phyloP scores from a whole-genome alignment of 1,139 yeast species.

The Saccharomyces pastorianus region DNA sequence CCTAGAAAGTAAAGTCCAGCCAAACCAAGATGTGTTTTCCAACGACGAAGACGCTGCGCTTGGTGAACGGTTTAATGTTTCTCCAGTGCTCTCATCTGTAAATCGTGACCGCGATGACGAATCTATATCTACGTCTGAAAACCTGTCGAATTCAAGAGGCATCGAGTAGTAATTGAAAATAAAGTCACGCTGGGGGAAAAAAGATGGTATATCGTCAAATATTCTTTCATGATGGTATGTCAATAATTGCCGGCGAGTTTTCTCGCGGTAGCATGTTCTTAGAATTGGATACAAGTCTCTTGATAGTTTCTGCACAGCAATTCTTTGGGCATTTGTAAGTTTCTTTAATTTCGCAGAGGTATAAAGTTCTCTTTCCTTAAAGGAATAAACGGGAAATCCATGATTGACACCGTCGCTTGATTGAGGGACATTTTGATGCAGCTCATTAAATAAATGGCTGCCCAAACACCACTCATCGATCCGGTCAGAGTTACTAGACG shows the following conservation, averaged over 20 bases:
- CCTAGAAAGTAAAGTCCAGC: conserved; percentile 19
- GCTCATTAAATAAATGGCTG: background rate
- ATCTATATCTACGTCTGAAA: conserved; percentile 6
- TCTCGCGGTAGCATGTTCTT: conserved; percentile 8
- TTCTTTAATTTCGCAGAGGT: background rate
- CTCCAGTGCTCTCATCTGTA: conserved; percentile 1
- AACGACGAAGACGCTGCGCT: background rate
- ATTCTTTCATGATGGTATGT: conserved; percentile 6
- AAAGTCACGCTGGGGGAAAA: conserved; percentile 13
- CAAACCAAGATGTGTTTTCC: conserved; percentile 12
- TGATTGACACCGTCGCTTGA: background rate
- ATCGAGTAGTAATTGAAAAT: conserved; percentile 10
- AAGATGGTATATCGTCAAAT: conserved; percentile 16
- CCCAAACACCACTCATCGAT: conserved; percentile 7
- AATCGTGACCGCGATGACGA: conserved; percentile 5
- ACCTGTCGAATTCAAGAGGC: conserved; percentile 1
- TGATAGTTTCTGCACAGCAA: background rate
- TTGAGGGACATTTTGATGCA: background rate
- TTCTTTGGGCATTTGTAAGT: background rate
- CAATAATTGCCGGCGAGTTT: conserved; percentile 4
- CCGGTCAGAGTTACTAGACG: conserved; percentile 1
- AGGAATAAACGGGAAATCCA: background rate
- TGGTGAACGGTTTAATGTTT: background rate
- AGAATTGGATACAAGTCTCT: background rate
- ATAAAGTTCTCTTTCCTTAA: background rate